Evolutionary conservation across 352 stramenopile genomes (phyloP).

Genomic region (Phytophthora tubulina): DNA sequence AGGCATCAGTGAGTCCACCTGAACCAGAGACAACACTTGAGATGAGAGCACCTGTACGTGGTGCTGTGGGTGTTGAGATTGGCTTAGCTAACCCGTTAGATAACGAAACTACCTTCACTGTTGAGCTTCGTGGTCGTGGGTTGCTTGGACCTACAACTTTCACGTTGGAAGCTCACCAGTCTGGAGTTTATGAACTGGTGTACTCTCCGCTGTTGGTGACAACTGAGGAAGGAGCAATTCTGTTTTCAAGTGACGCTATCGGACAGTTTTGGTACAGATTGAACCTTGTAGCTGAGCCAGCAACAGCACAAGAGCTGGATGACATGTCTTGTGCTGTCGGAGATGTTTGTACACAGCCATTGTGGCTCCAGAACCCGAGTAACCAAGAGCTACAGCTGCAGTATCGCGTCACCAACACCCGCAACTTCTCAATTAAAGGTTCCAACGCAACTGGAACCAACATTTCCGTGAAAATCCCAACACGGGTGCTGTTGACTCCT

Average conservation of each 20-base stretch:
- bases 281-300: constrained; percentile 70
- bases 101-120: constrained; percentile 83
- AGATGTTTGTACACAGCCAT: constrained; percentile 71
- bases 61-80: constrained; percentile 91
- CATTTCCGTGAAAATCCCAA: constrained; percentile 7
- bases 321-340: constrained; percentile 90
- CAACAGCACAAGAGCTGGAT: constrained; percentile 59
- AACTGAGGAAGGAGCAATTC: constrained; percentile 78
- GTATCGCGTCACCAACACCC: constrained; percentile 74
- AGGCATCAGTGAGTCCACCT: constrained; percentile 83
- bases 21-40: constrained; percentile 85
- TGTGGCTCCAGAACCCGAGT: constrained; percentile 93
- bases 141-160: constrained; percentile 87
- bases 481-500: constrained; percentile 59
- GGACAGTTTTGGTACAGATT: constrained; percentile 96
- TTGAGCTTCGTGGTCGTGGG: constrained; percentile 87
- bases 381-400: constrained; percentile 79
- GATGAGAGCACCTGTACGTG: constrained; percentile 84
- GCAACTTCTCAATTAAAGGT: constrained; percentile 92
- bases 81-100: constrained; percentile 91
- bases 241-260: constrained; percentile 91
- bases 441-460: constrained; percentile 9
- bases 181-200: constrained; percentile 91
- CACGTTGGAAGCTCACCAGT: constrained; percentile 68
- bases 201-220: constrained; percentile 90